Evolutionary conservation across 2,329 filamentous ascomycete genomes (phyloP).

Genomic region (Alternaria arbusti): DNA sequence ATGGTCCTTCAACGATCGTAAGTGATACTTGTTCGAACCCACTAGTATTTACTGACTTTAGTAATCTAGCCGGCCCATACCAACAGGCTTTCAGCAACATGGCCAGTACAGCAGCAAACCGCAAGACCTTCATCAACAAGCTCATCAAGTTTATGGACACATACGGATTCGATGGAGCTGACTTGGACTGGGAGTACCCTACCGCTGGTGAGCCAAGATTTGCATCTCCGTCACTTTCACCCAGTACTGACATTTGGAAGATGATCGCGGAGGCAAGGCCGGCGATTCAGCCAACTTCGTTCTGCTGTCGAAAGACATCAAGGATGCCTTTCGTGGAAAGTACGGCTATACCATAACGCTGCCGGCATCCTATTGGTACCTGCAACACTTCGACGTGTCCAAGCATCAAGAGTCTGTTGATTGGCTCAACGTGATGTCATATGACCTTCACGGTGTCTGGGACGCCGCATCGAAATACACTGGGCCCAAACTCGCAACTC

Average conservation of each 20-base stretch:
- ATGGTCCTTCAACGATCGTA: conserved; percentile 43
- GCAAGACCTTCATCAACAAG: conserved; percentile 42
- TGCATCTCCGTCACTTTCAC: no score
- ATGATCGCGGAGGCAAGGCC: background rate
- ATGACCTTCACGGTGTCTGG: conserved; percentile 53
- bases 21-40: background rate
- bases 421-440: conserved; percentile 55
- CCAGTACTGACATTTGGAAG: no score
- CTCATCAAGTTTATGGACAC: conserved; percentile 48
- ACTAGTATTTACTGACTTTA: background rate
- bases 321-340: conserved; percentile 9
- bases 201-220: background rate
- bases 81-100: conserved; percentile 38
- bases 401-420: conserved; percentile 35
- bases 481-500: conserved; percentile 38
- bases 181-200: conserved; percentile 53
- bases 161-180: conserved; percentile 51
- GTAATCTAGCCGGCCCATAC: conserved; percentile 46
- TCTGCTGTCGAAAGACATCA: background rate
- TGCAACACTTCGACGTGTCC: conserved; percentile 29
- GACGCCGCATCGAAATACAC: conserved; percentile 30
- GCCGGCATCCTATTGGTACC: conserved; percentile 30
- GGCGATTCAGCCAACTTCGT: conserved; percentile 6
- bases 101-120: conserved; percentile 21
- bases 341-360: conserved; percentile 25